A percentile compares a stretch with the other conserved stretches of the same genome.
These are phyloP conservation scores for Globisporangium mamillatum DNA, from an alignment of 352 stramenopile species.

Conservation along the genomic window DNA sequence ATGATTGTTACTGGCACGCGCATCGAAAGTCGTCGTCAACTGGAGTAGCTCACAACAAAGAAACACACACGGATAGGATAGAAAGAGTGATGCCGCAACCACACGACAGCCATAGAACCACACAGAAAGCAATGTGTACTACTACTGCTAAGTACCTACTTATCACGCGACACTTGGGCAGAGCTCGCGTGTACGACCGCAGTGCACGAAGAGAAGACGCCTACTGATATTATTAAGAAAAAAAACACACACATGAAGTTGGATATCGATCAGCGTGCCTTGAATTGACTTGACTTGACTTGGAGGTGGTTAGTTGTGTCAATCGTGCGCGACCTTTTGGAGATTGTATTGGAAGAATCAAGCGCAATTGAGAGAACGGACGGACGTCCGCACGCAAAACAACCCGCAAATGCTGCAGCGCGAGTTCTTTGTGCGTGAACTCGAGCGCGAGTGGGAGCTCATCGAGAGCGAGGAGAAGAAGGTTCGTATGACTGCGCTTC, in stretches of 20 bases:
- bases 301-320: no score
- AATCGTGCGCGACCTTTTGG: not conserved
- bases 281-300: no score
- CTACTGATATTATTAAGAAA: not conserved
- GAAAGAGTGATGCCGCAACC: not conserved
- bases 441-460: conserved; percentile 60
- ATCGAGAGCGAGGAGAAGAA: conserved; percentile 64
- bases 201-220: not conserved
- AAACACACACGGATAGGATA: conserved; percentile 11
- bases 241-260: not conserved
- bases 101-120: not conserved
- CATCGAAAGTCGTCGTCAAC: not conserved
- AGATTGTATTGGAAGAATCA: not conserved
- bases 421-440: conserved; percentile 47
- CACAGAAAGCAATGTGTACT: conserved; percentile 10
- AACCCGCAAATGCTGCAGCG: conserved; percentile 44
- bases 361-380: not conserved
- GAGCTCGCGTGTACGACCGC: not conserved
- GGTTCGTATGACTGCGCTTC: conserved; percentile 17
- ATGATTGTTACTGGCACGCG: not conserved
- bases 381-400: no score
- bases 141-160: not conserved
- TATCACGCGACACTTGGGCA: not conserved
- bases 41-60: not conserved
- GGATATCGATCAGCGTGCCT: not conserved